Conservation (phyloP, 169 alveolate species). For the Eimeria necatrix region DNA sequence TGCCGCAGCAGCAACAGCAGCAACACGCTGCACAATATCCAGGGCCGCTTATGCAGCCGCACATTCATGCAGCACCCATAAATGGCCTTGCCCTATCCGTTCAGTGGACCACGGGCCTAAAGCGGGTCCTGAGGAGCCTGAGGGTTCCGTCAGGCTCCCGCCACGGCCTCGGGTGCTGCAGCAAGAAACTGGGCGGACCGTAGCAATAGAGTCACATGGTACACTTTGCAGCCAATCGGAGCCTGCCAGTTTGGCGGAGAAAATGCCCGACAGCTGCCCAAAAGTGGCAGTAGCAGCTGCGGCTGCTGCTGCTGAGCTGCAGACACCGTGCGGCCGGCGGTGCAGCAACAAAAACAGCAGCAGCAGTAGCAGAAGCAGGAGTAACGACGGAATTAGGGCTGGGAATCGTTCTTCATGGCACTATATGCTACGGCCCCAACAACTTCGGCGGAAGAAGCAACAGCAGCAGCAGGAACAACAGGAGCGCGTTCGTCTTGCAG, state of each 20-base stretch:
- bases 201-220: too few relatives aligned
- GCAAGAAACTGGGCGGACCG: too few relatives aligned
- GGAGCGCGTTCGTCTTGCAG: not conserved
- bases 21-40: not conserved
- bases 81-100: not conserved
- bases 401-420: not conserved
- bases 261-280: not conserved
- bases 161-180: too few relatives aligned
- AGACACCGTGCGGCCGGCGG: not conserved
- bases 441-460: not conserved
- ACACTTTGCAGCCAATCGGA: too few relatives aligned
- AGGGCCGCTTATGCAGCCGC: not conserved
- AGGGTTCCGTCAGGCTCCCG: too few relatives aligned
- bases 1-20: conserved; percentile 23
- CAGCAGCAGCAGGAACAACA: conserved; percentile 4
- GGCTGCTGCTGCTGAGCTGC: not conserved
- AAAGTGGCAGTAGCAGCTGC: not conserved
- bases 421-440: not conserved
- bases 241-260: not conserved
- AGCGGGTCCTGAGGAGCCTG: too few relatives aligned
- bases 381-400: not conserved
- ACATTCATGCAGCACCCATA: not conserved
- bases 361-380: not conserved
- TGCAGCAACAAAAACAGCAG: conserved; percentile 1
- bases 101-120: not conserved